Evolutionary conservation across 2,329 filamentous ascomycete genomes (phyloP).

Genomic region (Neurospora sp.): DNA sequence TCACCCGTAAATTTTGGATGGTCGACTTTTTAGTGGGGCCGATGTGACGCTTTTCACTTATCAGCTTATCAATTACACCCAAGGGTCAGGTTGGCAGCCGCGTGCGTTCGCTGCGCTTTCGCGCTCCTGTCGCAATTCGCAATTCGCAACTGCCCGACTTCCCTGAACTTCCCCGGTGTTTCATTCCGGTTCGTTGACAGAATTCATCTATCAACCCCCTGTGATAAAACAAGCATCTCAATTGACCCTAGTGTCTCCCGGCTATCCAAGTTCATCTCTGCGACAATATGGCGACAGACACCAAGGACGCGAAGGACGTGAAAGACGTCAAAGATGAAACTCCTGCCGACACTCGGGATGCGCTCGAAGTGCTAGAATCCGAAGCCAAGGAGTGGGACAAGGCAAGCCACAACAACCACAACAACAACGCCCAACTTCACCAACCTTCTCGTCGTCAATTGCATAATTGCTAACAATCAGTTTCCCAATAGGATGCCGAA

Average conservation of each 20-base stretch:
- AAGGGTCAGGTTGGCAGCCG: background rate
- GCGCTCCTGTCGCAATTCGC: background rate
- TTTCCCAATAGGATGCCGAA: conserved; percentile 65
- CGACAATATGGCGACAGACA: background rate
- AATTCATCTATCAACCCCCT: background rate
- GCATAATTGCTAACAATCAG: background rate
- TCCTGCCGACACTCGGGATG: conserved; percentile 38
- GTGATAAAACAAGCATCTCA: background rate
- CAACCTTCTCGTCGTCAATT: background rate
- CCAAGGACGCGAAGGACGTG: background rate
- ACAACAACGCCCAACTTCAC: background rate
- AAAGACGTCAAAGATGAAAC: conserved; percentile 32
- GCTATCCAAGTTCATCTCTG: background rate
- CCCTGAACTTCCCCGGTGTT: background rate
- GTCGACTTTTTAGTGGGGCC: conserved; percentile 16
- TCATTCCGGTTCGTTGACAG: background rate
- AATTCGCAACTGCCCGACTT: background rate
- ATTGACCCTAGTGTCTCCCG: background rate
- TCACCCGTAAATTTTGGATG: conserved; percentile 10
- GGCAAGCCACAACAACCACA: conserved; percentile 34
- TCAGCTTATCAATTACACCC: conserved; percentile 10
- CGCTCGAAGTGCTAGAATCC: conserved; percentile 69
- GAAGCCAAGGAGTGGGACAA: conserved; percentile 90
- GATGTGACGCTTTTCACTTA: conserved; percentile 13
- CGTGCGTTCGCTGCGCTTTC: background rate